Evolutionary conservation across 345 rosid genomes (phyloP).

Genomic region (Turritis glabra): DNA sequence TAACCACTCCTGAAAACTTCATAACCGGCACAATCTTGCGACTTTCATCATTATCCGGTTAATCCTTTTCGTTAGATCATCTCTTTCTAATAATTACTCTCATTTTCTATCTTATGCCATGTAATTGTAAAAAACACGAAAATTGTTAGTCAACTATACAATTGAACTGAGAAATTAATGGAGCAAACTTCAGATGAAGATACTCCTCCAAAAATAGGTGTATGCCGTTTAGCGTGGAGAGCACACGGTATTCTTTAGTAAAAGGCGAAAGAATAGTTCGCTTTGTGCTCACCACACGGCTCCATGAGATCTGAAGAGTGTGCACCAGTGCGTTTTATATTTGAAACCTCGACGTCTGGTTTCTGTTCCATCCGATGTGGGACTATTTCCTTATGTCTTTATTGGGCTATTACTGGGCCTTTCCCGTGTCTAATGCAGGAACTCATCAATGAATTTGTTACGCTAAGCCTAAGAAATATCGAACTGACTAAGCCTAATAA

Average conservation of each 20-base stretch:
- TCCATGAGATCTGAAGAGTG: neutral
- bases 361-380: neutral
- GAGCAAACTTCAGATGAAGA: neutral
- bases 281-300: constrained; percentile 40
- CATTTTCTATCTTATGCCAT: neutral
- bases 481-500: neutral
- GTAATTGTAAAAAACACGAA: neutral
- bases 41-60: neutral
- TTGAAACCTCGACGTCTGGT: no score
- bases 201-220: constrained; percentile 33
- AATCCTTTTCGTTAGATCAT: neutral
- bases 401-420: neutral
- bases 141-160: neutral
- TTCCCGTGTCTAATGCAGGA: neutral
- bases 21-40: neutral
- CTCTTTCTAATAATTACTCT: no score
- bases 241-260: constrained; percentile 60
- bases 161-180: neutral
- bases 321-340: neutral
- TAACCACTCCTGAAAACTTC: neutral
- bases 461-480: neutral
- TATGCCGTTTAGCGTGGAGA: constrained; percentile 17
- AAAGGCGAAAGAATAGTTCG: constrained; percentile 66
- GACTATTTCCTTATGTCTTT: neutral
- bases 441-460: no score